phyloP scores from a whole-genome alignment of 768 basidiomycete species.

The Lanmaoa pseudosensibilis region DNA sequence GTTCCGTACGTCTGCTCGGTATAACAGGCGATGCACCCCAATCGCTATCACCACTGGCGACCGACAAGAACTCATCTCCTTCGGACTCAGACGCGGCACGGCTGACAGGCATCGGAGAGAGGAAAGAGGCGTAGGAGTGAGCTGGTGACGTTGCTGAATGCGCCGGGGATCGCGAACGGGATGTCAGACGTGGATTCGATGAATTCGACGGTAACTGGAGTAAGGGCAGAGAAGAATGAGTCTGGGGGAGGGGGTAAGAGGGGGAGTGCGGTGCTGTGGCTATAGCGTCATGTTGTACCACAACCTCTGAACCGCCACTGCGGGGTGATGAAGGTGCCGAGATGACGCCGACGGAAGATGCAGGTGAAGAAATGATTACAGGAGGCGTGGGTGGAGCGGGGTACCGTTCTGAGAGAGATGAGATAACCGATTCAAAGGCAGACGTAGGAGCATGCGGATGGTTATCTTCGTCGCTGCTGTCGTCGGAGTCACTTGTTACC shows the following conservation, averaged over 20 bases:
- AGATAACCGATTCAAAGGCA: conserved; percentile 13
- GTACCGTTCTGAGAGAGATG: conserved; percentile 33
- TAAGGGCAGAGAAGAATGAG: not conserved
- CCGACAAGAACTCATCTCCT: conserved; percentile 26
- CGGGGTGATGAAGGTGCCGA: conserved; percentile 24
- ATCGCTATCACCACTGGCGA: conserved; percentile 20
- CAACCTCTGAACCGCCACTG: conserved; percentile 17
- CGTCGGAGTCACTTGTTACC: not conserved
- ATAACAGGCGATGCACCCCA: conserved; percentile 7
- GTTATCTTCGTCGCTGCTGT: not conserved
- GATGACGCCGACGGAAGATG: conserved; percentile 25
- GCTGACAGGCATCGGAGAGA: conserved; percentile 24
- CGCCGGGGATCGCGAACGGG: conserved; percentile 6
- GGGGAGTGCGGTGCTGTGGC: not conserved
- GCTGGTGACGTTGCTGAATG: conserved; percentile 16
- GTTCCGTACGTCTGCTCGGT: not conserved
- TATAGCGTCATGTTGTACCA: conserved; percentile 3
- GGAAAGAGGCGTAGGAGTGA: conserved; percentile 24
- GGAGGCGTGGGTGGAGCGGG: conserved; percentile 31
- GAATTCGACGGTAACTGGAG: conserved; percentile 14
- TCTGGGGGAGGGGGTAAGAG: not conserved
- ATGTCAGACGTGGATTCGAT: not conserved
- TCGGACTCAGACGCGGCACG: conserved; percentile 22
- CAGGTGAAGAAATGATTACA: conserved; percentile 27
- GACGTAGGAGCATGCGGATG: not conserved